Percentiles rank a stretch among this genome's conserved stretches.
phyloP scores from a whole-genome alignment of 257 asterid genomes.

The Nicotiana tomentosiformis region DNA sequence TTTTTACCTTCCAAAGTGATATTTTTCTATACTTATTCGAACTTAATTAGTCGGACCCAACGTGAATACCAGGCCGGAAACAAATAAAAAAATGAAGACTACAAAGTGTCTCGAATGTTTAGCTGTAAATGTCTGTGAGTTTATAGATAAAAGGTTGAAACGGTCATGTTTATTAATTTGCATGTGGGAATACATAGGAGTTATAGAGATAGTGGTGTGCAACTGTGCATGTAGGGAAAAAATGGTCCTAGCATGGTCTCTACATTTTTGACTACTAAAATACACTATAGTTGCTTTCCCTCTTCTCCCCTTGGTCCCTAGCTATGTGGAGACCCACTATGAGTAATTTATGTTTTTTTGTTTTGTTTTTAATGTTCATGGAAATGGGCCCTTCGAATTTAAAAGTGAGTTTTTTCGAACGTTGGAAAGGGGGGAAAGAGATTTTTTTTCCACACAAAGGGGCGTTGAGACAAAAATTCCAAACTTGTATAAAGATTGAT shows the following conservation, averaged over 20 bases:
- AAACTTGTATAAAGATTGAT: constrained; percentile 4
- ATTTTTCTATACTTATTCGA: no score
- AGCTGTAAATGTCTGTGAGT: no score
- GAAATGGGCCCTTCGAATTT: constrained; percentile 15
- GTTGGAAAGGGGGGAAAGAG: constrained; percentile 13
- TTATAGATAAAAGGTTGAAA: constrained; percentile 6
- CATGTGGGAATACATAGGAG: background rate
- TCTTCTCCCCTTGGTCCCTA: background rate
- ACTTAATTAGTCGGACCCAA: no score
- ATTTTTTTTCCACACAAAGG: background rate
- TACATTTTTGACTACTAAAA: constrained; percentile 15
- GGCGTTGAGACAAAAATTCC: background rate
- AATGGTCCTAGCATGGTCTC: constrained; percentile 28
- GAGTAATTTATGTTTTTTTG: background rate
- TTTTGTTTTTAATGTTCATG: background rate
- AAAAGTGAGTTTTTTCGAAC: constrained; percentile 23
- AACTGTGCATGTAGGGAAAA: constrained; percentile 8
- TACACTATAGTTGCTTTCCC: background rate
- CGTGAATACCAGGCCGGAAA: no score
- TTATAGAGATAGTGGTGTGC: background rate
- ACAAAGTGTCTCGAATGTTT: no score
- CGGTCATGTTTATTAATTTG: constrained; percentile 6
- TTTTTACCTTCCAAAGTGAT: no score
- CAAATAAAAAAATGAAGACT: no score
- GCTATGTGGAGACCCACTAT: constrained; percentile 14